A percentile compares a stretch with the other conserved stretches of the same genome.
These are phyloP conservation scores for Miscanthus lutarioriparius DNA, from an alignment of 176 grass and related monocot species.

Conservation along the genomic window DNA sequence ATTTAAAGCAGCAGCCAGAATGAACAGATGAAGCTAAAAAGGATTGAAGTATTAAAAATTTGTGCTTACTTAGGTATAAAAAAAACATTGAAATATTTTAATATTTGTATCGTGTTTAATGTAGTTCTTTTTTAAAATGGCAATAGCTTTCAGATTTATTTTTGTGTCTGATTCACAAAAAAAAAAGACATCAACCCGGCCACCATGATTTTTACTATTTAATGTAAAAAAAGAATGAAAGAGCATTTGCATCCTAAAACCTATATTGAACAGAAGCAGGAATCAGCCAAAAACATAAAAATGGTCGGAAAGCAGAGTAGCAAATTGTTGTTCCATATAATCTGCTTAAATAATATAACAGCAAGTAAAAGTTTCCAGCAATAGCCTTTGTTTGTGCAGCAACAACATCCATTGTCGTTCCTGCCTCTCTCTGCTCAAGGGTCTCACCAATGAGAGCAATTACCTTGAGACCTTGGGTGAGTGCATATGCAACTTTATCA, in stretches of 20 bases:
- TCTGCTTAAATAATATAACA: slow-evolving; percentile 1
- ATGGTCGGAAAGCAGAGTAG: too few relatives aligned
- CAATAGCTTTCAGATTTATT: slow-evolving; percentile 10
- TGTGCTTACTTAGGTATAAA: background rate
- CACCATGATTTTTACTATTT: background rate
- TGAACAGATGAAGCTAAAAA: background rate
- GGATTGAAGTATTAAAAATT: background rate
- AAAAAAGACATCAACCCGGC: too few relatives aligned
- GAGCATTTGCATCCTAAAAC: background rate
- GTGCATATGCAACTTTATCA: slow-evolving; percentile 85
- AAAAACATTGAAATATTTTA: background rate
- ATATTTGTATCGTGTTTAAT: background rate
- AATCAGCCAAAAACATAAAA: too few relatives aligned
- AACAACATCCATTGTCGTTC: slow-evolving; percentile 70
- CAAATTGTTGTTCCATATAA: slow-evolving; percentile 5
- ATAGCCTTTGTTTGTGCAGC: slow-evolving; percentile 82
- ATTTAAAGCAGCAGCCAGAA: background rate
- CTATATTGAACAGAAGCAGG: too few relatives aligned
- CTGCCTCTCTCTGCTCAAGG: slow-evolving; percentile 78
- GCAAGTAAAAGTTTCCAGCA: slow-evolving; percentile 50
- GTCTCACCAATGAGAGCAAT: slow-evolving; percentile 95
- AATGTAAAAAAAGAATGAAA: background rate
- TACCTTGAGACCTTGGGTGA: slow-evolving; percentile 79
- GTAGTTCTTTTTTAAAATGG: background rate
- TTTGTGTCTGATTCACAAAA: background rate